Evolutionary conservation across 2,329 filamentous ascomycete species (phyloP), one percentile per base, ranked within the genome.

Genomic region (Mycosphaerella arachidis): DNA sequence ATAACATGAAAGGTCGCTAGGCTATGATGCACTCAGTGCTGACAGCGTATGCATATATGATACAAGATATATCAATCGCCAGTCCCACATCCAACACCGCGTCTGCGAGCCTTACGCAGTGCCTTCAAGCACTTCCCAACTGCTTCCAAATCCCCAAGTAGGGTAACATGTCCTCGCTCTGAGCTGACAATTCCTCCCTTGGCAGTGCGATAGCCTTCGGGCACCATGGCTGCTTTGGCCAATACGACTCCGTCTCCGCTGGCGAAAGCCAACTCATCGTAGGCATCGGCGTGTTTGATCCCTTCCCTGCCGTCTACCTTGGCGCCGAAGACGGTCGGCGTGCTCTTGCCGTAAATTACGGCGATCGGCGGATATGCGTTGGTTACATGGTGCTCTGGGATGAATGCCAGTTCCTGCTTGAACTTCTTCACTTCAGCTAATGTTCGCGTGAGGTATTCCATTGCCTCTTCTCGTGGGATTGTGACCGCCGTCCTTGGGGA

Each of bases 211-310:
- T 96, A 97, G 0, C 92, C 92, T 2, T 84, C 77, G 0, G 92
- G 92, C 48, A 95, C 75, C 90, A 95, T 93, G 0, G 92, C 89
- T 62, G 93, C 90, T 54, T 85, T 85, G 0, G 92, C 90, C 6
- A 97, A 81, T 57, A 93, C 91, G 0, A 97, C 92, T 0, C 92
- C 93, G 71, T 97, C 92, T 1, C 92, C 92, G 24, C 87, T 88
- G 0, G 89, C 88, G 76, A 97, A 97, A 0, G 91, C 84, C 2
- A 97, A 80, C 67, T 95, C 88, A 65, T 96, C 91, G 72, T 96
- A 97, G 0, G 86, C 87, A 73, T 95, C 91, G 0, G 85, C 79
- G 62, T 86, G 85, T 53, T 86, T 83, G 66, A 97, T 96, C 0
- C 83, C 86, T 56, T 93, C 91, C 3, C 83, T 80, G 1, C 85